phyloP scores from a whole-genome alignment of 78 protist genomes.

The Dictyostelium brefeldianum region DNA sequence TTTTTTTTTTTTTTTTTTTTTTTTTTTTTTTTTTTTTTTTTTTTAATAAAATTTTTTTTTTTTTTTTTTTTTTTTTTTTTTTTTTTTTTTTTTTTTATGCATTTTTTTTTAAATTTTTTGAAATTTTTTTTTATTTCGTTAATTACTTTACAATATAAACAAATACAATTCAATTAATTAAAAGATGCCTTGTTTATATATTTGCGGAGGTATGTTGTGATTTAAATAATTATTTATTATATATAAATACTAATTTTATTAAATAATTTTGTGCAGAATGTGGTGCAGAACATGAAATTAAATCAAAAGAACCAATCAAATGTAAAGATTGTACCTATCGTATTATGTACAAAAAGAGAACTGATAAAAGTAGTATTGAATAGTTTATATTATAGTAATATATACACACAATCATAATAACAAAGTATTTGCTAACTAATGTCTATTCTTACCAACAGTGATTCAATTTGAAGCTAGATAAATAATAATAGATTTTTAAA shows the following conservation, averaged over 20 bases:
- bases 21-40: not conserved
- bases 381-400: not conserved
- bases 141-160: not conserved
- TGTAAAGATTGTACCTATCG: constrained; percentile 81
- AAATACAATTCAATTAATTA: no score
- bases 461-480: constrained; percentile 82
- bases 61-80: not conserved
- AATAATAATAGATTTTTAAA: not conserved
- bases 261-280: constrained; percentile 16
- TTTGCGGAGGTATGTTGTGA: constrained; percentile 70
- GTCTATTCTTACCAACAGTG: not conserved
- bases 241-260: not conserved
- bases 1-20: no score
- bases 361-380: constrained; percentile 61
- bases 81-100: not conserved
- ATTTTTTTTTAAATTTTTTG: not conserved
- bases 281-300: constrained; percentile 73
- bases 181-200: constrained; percentile 77
- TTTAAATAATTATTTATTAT: not conserved
- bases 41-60: not conserved
- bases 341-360: constrained; percentile 80
- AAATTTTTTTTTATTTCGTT: no score
- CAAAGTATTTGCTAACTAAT: not conserved
- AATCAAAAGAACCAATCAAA: constrained; percentile 72
- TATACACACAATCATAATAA: not conserved